Percentiles rank a stretch among this genome's conserved stretches.
These are phyloP conservation scores for Microthyrium microscopicum DNA, from an alignment of 2,329 filamentous ascomycete species.

Conservation along the genomic window DNA sequence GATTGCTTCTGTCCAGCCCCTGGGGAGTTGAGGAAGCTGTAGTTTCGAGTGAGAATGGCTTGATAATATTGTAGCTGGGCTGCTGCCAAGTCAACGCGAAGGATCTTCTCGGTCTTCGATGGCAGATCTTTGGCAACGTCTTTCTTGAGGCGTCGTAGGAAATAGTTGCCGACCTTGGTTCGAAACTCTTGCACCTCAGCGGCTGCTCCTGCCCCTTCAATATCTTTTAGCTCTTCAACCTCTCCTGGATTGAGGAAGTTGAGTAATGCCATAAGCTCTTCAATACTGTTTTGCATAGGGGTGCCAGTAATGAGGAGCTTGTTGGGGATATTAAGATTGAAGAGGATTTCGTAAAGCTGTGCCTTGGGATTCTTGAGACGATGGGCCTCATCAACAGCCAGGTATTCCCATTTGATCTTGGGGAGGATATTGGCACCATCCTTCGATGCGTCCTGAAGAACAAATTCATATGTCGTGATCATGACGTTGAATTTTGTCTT, in stretches of 20 bases:
- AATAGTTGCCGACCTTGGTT: slow-evolving; percentile 71
- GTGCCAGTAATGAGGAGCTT: slow-evolving; percentile 91
- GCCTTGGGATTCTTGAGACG: slow-evolving; percentile 93
- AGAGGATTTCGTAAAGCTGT: slow-evolving; percentile 72
- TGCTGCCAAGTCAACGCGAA: slow-evolving; percentile 91
- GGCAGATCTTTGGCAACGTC: slow-evolving; percentile 94
- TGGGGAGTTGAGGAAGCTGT: slow-evolving; percentile 81
- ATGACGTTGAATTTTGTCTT: slow-evolving; percentile 96
- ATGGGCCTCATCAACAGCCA: slow-evolving; percentile 93
- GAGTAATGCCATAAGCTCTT: slow-evolving; percentile 79
- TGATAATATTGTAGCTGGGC: slow-evolving; percentile 97
- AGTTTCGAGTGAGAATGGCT: slow-evolving; percentile 94
- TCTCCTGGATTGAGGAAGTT: slow-evolving; percentile 96
- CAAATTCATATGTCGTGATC: slow-evolving; percentile 94
- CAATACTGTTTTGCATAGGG: slow-evolving; percentile 91
- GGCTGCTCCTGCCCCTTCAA: slow-evolving; percentile 68
- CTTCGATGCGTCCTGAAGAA: slow-evolving; percentile 65
- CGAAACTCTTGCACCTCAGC: slow-evolving; percentile 77
- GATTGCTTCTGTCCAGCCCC: slow-evolving; percentile 83
- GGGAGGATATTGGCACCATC: no score
- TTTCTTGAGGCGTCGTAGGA: slow-evolving; percentile 89
- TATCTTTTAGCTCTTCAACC: slow-evolving; percentile 65
- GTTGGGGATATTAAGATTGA: slow-evolving; percentile 74
- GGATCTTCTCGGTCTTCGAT: slow-evolving; percentile 96
- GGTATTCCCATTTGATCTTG: slow-evolving; percentile 91